phyloP scores from a whole-genome alignment of 2,329 filamentous ascomycete species.

The Epichloe scottii region DNA sequence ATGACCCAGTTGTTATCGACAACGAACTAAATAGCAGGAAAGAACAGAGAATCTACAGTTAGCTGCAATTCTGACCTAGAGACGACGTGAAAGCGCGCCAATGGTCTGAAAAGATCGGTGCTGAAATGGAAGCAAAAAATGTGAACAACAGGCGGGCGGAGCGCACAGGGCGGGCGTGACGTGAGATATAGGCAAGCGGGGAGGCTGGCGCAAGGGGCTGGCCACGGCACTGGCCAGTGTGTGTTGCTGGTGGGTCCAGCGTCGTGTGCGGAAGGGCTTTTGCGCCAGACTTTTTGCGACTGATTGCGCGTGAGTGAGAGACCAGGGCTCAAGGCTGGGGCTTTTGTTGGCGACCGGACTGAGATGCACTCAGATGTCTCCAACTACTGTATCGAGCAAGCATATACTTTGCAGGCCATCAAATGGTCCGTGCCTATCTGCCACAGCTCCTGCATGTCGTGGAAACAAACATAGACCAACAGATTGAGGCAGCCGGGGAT shows the following conservation, averaged over 20 bases:
- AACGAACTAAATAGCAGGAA: conserved; percentile 57
- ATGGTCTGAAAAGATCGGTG: conserved; percentile 1
- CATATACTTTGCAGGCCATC: not conserved
- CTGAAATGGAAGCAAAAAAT: conserved; percentile 2
- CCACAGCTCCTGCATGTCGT: not conserved
- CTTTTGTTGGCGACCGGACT: not conserved
- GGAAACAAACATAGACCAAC: not conserved
- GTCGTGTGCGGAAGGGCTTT: conserved; percentile 3
- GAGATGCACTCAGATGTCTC: not conserved
- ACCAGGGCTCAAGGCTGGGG: not conserved
- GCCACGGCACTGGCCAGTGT: conserved; percentile 1
- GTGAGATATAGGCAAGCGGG: conserved; percentile 16
- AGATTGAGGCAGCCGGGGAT: too few species aligned
- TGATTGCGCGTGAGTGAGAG: not conserved
- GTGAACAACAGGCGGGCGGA: conserved; percentile 10
- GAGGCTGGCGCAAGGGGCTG: conserved; percentile 5
- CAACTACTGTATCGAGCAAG: not conserved
- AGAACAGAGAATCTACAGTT: conserved; percentile 8
- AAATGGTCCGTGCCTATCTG: not conserved
- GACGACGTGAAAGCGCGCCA: conserved; percentile 5
- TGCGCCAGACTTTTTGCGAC: conserved; percentile 3
- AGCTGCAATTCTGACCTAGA: conserved; percentile 5
- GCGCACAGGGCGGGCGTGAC: conserved; percentile 8
- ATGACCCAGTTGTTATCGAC: conserved; percentile 85
- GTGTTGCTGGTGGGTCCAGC: conserved; percentile 3